A percentile compares a stretch with the other conserved stretches of the same genome.
These are phyloP conservation scores for Handroanthus guayacan DNA, from an alignment of 257 asterid genomes.

Conservation along the genomic window DNA sequence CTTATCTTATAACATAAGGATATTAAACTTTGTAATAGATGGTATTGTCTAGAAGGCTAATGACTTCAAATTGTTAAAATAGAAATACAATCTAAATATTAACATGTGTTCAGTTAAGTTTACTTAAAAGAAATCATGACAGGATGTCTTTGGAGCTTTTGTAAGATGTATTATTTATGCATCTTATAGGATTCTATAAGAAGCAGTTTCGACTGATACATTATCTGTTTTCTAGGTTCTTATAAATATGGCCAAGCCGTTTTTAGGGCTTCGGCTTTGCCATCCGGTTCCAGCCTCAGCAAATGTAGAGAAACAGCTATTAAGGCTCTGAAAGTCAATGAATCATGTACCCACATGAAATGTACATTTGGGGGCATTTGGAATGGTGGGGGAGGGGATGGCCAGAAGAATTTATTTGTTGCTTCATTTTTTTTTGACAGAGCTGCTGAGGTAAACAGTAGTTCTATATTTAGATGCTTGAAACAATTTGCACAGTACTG, in stretches of 20 bases:
- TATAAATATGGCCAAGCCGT: constrained; percentile 78
- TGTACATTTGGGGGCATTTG: constrained; percentile 99
- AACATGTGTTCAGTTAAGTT: too few relatives aligned
- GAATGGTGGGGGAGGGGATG: constrained; percentile 99
- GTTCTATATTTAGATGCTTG: constrained; percentile 25
- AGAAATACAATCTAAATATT: background rate
- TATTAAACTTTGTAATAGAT: background rate
- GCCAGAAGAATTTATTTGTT: constrained; percentile 89
- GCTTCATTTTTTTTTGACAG: constrained; percentile 97
- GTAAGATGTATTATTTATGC: too few relatives aligned
- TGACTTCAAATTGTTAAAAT: background rate
- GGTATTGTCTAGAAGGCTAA: background rate
- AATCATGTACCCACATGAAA: constrained; percentile 92
- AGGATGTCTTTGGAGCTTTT: too few relatives aligned
- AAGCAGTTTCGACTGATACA: constrained; percentile 9
- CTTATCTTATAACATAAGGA: too few relatives aligned
- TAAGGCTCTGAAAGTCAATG: constrained; percentile 86
- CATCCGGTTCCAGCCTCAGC: constrained; percentile 77
- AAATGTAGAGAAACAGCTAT: constrained; percentile 72
- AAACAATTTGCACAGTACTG: constrained; percentile 15
- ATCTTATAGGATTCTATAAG: too few relatives aligned
- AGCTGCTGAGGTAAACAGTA: constrained; percentile 85
- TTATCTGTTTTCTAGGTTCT: constrained; percentile 54
- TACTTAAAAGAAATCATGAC: too few relatives aligned
- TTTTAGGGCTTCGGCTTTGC: constrained; percentile 60